phyloP scores from a whole-genome alignment of 129 eudicot genomes.

The Flaveria ramosissima region DNA sequence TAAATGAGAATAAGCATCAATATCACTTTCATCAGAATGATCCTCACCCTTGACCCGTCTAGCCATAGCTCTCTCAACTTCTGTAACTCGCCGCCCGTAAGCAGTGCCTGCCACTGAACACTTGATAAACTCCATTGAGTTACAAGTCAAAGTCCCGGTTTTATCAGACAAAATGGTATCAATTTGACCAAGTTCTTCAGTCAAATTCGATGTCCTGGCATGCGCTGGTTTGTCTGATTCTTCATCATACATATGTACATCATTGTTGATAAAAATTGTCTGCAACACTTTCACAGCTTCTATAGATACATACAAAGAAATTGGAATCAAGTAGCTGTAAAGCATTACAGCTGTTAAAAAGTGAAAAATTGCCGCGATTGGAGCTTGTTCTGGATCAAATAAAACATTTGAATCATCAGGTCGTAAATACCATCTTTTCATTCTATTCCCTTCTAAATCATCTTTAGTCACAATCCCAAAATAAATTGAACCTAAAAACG shows the following conservation, averaged over 20 bases:
- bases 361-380: slow-evolving; percentile 68
- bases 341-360: slow-evolving; percentile 75
- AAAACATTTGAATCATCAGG: slow-evolving; percentile 42
- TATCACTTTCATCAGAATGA: slow-evolving; percentile 24
- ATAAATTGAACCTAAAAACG: slow-evolving; percentile 65
- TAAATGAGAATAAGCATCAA: slow-evolving; percentile 12
- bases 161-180: slow-evolving; percentile 63
- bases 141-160: slow-evolving; percentile 61
- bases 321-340: slow-evolving; percentile 81
- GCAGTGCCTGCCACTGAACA: slow-evolving; percentile 52
- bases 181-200: slow-evolving; percentile 73
- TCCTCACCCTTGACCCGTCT: slow-evolving; percentile 33
- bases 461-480: slow-evolving; percentile 67
- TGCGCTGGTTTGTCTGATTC: slow-evolving; percentile 62
- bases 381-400: slow-evolving; percentile 76
- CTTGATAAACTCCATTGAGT: slow-evolving; percentile 58
- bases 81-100: slow-evolving; percentile 49
- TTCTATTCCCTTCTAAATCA: slow-evolving; percentile 50
- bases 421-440: slow-evolving; percentile 80
- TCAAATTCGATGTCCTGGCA: slow-evolving; percentile 69
- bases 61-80: slow-evolving; percentile 55
- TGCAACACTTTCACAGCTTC: slow-evolving; percentile 69
- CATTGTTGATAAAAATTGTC: slow-evolving; percentile 56
- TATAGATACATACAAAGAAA: slow-evolving; percentile 65
- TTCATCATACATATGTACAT: slow-evolving; percentile 61